Conservation (phyloP, 2,329 filamentous ascomycete genomes). For the Microdochium bolleyi region DNA sequence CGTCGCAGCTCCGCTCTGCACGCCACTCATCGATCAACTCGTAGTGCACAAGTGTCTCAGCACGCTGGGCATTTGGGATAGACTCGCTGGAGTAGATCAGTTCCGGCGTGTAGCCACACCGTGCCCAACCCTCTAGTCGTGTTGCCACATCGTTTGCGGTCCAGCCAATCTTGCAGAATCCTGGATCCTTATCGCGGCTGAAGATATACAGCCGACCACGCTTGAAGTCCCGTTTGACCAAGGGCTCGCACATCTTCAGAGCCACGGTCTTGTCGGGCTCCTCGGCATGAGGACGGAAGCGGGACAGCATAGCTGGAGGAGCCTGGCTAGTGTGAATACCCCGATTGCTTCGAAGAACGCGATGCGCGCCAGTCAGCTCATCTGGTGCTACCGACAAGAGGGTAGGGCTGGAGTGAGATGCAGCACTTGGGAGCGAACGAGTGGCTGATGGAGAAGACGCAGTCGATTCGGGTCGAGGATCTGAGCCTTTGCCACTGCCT, state of each 20-base stretch:
- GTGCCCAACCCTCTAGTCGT: neutral
- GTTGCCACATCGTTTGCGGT: neutral
- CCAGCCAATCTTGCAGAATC: neutral
- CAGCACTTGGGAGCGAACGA: no score
- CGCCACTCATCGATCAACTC: slow-evolving; percentile 16
- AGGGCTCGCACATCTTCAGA: neutral
- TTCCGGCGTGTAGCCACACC: neutral
- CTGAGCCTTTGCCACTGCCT: no score
- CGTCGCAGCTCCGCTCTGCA: slow-evolving; percentile 13
- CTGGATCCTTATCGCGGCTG: neutral
- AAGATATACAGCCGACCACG: neutral
- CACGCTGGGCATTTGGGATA: neutral
- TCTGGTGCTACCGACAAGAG: no score
- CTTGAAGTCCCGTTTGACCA: neutral
- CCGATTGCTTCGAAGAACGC: no score
- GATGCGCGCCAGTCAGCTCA: no score
- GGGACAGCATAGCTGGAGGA: no score
- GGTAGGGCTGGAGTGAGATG: no score
- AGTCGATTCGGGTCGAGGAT: no score
- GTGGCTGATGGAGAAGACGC: no score
- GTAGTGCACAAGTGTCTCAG: slow-evolving; percentile 18
- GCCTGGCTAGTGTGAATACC: no score
- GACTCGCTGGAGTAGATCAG: neutral
- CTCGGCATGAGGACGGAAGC: neutral
- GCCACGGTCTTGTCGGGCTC: neutral